Percentiles rank a stretch among this genome's conserved stretches.
phyloP scores from a whole-genome alignment of 192 early-diverging fungal genomes.

The Piromyces sp. region DNA sequence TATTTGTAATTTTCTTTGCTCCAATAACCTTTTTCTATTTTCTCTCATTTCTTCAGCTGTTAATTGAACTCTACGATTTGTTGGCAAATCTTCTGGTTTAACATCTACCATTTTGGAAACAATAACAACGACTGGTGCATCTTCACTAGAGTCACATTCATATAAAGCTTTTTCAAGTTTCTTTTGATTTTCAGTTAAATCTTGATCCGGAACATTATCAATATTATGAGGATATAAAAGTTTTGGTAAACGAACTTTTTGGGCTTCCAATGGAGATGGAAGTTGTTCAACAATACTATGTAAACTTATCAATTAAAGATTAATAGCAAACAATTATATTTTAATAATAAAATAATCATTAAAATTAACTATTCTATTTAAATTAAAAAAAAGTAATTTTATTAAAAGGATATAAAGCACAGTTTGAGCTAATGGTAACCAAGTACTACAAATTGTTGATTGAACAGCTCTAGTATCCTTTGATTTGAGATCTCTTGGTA shows the following conservation, averaged over 20 bases:
- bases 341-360: too few relatives aligned
- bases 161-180: constrained; percentile 56
- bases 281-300: constrained; percentile 72
- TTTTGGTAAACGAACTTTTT: constrained; percentile 55
- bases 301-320: not conserved
- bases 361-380: not conserved
- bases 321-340: too few relatives aligned
- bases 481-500: constrained; percentile 72
- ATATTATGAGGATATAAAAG: constrained; percentile 44
- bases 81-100: constrained; percentile 52
- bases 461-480: constrained; percentile 63
- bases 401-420: constrained; percentile 28
- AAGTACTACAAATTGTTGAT: constrained; percentile 74
- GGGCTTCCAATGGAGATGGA: constrained; percentile 69
- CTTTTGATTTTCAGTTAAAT: constrained; percentile 13
- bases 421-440: constrained; percentile 82
- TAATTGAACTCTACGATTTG: constrained; percentile 41
- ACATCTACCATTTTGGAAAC: constrained; percentile 90
- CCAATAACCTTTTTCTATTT: constrained; percentile 28
- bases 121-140: constrained; percentile 61
- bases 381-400: not conserved
- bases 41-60: constrained; percentile 83
- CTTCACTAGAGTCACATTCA: constrained; percentile 39
- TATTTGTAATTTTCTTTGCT: constrained; percentile 12
- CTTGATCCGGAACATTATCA: constrained; percentile 9